These are phyloP conservation scores for Bipolaris cookei DNA, from an alignment of 2,329 filamentous ascomycete species.

Conservation along the genomic window DNA sequence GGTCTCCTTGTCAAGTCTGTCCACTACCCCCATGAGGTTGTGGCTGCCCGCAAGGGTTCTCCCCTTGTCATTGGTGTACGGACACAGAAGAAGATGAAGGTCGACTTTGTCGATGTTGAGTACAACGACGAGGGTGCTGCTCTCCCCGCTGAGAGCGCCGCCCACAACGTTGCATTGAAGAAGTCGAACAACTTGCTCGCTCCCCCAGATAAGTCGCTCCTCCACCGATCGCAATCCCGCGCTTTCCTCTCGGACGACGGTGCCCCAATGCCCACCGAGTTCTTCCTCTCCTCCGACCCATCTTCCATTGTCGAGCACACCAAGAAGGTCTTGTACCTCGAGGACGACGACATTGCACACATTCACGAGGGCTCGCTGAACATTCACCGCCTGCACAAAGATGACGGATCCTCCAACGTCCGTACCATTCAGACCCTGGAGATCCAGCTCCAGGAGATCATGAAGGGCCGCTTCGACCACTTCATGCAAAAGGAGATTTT, in stretches of 20 bases:
- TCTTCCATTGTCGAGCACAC: slow-evolving; percentile 99
- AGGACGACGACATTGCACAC: slow-evolving; percentile 99
- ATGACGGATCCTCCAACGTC: slow-evolving; percentile 94
- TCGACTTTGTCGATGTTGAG: slow-evolving; percentile 99
- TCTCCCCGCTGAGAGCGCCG: slow-evolving; percentile 90
- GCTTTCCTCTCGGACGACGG: slow-evolving; percentile 99
- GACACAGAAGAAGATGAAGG: slow-evolving; percentile 99
- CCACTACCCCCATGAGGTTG: slow-evolving; percentile 96
- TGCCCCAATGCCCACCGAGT: slow-evolving; percentile 96
- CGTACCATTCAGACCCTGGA: slow-evolving; percentile 98
- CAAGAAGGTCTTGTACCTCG: slow-evolving; percentile 99
- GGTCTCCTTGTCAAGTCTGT: slow-evolving; percentile 97
- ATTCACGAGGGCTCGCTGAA: slow-evolving; percentile 99
- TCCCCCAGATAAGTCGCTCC: slow-evolving; percentile 94
- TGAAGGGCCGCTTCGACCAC: slow-evolving; percentile 99
- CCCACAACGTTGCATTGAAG: slow-evolving; percentile 96
- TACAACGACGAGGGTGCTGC: slow-evolving; percentile 80
- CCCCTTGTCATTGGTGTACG: slow-evolving; percentile 96
- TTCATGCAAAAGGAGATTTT: slow-evolving; percentile 99
- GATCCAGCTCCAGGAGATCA: slow-evolving; percentile 99
- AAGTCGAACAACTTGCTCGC: slow-evolving; percentile 72
- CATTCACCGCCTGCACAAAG: slow-evolving; percentile 97
- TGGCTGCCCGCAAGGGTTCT: slow-evolving; percentile 97
- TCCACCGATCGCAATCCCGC: slow-evolving; percentile 97
- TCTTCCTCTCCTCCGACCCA: slow-evolving; percentile 98